These are phyloP conservation scores for Austroboletus olivaceoglutinosus DNA, from an alignment of 1,284 basidiomycete species.

Conservation along the genomic window DNA sequence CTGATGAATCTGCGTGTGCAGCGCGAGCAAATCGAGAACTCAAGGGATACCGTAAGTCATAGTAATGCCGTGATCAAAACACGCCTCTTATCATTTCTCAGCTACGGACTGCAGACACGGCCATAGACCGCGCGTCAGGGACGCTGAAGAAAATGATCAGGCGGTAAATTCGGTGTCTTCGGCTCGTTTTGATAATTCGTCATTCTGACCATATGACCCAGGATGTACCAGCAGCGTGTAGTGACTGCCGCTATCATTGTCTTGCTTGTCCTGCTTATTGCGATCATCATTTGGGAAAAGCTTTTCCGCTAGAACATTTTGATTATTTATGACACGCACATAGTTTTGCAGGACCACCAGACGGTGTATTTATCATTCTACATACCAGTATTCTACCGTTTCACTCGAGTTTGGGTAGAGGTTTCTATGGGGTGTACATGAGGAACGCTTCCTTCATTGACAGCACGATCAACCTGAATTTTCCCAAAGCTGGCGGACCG, in stretches of 20 bases:
- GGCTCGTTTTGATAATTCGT: conserved; percentile 3
- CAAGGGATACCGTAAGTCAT: conserved; percentile 77
- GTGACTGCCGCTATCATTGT: conserved; percentile 68
- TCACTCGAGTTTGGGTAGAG: neutral
- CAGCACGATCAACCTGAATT: too few species aligned
- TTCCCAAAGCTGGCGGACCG: too few species aligned
- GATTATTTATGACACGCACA: conserved; percentile 12
- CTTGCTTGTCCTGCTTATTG: conserved; percentile 68
- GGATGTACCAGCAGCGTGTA: conserved; percentile 80
- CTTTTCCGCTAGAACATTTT: conserved; percentile 38
- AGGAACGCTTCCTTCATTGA: conserved; percentile 2
- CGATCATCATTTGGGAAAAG: conserved; percentile 72
- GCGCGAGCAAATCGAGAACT: conserved; percentile 94
- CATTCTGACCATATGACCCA: conserved; percentile 36
- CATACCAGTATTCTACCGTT: conserved; percentile 17
- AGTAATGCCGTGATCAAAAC: neutral
- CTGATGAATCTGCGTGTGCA: conserved; percentile 83
- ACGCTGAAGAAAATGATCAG: conserved; percentile 77
- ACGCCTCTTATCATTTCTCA: conserved; percentile 28
- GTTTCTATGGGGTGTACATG: too few species aligned
- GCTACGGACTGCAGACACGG: conserved; percentile 68
- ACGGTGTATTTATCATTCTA: conserved; percentile 33
- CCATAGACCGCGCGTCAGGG: conserved; percentile 70
- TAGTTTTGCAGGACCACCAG: conserved; percentile 9
- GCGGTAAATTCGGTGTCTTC: conserved; percentile 46